A percentile compares a stretch with the other conserved stretches of the same genome.
Evolutionary conservation across 1,139 yeast genomes (phyloP).

Genomic region (Yueomyces sp.): DNA sequence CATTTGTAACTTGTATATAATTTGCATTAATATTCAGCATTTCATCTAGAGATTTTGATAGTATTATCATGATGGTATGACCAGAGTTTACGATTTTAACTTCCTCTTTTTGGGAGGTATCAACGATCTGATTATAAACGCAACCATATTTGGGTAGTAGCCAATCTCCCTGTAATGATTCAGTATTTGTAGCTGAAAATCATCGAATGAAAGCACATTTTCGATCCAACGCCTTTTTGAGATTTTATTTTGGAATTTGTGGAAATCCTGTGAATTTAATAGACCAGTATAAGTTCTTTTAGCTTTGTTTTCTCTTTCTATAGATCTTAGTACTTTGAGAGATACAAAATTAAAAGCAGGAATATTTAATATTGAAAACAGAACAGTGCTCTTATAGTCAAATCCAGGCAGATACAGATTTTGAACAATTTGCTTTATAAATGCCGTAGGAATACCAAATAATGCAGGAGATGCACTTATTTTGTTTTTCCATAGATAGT

Average conservation of each 20-base stretch:
- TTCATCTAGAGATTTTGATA: no score
- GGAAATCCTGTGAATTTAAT: slow-evolving; percentile 10
- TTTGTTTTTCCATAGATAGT: slow-evolving; percentile 51
- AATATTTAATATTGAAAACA: slow-evolving; percentile 42
- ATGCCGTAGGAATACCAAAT: slow-evolving; percentile 22
- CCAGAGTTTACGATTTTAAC: no score
- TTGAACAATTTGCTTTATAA: slow-evolving; percentile 29
- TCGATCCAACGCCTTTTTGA: neutral
- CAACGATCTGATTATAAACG: neutral
- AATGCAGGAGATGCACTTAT: slow-evolving; percentile 30
- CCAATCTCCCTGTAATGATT: neutral
- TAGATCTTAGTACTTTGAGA: slow-evolving; percentile 2
- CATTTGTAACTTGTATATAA: no score
- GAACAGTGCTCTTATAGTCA: slow-evolving; percentile 22
- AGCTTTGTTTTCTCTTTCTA: slow-evolving; percentile 5
- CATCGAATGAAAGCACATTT: neutral
- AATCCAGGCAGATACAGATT: slow-evolving; percentile 28
- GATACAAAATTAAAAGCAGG: slow-evolving; percentile 41
- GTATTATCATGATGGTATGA: no score
- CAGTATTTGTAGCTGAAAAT: neutral
- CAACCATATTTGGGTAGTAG: neutral
- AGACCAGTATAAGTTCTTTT: neutral
- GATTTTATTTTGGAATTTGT: neutral
- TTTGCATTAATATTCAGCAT: no score
- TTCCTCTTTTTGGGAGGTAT: no score